Base-by-base conservation (phyloP, 441 rosid genomes). In the Hypseocharis bilobata region DNA sequence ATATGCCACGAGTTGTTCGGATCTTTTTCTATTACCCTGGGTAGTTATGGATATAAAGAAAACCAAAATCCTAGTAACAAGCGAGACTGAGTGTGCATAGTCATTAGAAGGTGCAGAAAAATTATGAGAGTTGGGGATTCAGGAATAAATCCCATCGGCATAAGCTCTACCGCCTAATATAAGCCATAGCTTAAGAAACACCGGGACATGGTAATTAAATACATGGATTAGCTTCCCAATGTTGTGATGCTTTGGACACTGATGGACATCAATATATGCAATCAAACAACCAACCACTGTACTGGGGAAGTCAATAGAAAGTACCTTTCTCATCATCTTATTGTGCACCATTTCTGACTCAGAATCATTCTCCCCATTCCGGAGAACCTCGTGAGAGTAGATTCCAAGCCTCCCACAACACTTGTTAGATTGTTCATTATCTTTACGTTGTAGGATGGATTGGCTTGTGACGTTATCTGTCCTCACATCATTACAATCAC, bases 371-470 rank as follows among this genome's bases (percentile, higher is more conserved):
- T 74, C 86, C 54, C 86, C 80, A 45, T 91, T 78, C 59, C 66
- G 83, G 63, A 94, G 96, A 74, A 91, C 86, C 72, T 89, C 96
- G 70, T 88, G 92, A 66, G 99, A 84, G 77, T 91, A 94, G 70
- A 94, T 88, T 58, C 85, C 91, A 76, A 84, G 80, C 71, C 78
- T 86, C 62, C 71, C 75, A 70, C 83, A 81, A 62, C 74, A 68
- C 64, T 63, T 62, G 67, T 78, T 89, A 36, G 74, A 68, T 70
- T 65, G 74, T 63, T 76, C 85, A 8, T 69, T 77, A 54, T 71
- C 60, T 70, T 76, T 74, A 62, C 70, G 74, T 59, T 69, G 64
- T 44, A 16, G 74, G 70, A 74, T 54, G 6, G 72, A 72, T 68
- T 77, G 82, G 63, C 70, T 76, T 60, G 76, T 74, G 16, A 73